These are phyloP conservation scores for Phaseolus lunatus DNA, from an alignment of 306 rosid genomes.

Conservation along the genomic window DNA sequence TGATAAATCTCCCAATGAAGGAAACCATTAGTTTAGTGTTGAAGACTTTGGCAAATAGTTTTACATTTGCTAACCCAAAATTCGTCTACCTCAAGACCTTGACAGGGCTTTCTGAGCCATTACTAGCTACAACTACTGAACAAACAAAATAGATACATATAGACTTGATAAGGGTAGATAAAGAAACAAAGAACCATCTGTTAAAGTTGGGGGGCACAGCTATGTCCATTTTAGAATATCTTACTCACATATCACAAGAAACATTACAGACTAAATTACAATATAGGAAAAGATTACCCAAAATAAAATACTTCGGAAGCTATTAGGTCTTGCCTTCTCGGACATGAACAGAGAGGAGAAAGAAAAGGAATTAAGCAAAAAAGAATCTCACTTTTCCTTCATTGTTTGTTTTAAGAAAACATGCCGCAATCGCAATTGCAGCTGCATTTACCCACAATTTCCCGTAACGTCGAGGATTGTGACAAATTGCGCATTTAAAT, in stretches of 20 bases:
- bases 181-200: too few relatives aligned
- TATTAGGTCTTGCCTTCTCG: background rate
- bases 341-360: background rate
- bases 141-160: background rate
- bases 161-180: too few relatives aligned
- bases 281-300: background rate
- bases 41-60: background rate
- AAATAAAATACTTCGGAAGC: background rate
- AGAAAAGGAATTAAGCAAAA: background rate
- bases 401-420: background rate
- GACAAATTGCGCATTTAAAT: background rate
- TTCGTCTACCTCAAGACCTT: background rate
- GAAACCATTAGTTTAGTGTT: too few relatives aligned
- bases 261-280: background rate
- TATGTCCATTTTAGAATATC: constrained; percentile 1
- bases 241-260: background rate
- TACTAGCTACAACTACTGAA: background rate
- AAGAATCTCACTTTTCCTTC: background rate
- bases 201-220: too few relatives aligned
- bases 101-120: background rate
- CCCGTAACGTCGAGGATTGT: background rate
- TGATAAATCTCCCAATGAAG: too few relatives aligned
- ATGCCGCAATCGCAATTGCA: background rate
- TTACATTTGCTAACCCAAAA: background rate
- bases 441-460: background rate